Base-by-base conservation (phyloP, 2,329 filamentous ascomycete species). In the Trichoderma gracile region DNA sequence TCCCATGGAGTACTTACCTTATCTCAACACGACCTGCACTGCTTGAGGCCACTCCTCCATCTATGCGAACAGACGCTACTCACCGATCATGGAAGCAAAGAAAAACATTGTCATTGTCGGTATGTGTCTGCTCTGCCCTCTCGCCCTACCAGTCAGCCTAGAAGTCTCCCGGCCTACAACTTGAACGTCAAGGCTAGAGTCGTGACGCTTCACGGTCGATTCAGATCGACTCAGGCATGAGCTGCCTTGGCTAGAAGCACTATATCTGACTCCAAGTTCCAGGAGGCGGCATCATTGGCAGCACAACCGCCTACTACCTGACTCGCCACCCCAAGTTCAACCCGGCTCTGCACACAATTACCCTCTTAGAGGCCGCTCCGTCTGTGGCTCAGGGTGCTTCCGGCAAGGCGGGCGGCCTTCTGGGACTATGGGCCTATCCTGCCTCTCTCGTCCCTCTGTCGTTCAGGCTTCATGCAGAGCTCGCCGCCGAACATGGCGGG, bases 241-340 rank as follows among this genome's bases (percentile, higher is more conserved):
- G 33, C n/a, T 27, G 30, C 30, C n/a, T 19, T 19, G 23, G 49
- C 52, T 52, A 49, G 58, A 3, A 19, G 14, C 47, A 38, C 25
- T 45, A 42, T 52, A 42, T 56, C 63, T 69, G 53, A 64, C 53
- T 43, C 38, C 38, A 23, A 8, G 15, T 25, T 63, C 2, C 66
- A 92, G 93, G 94, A 70, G 94, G 93, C 70, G 94, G 94, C 71
- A 93, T 98, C 68, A 96, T 98, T 71, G 95, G 95, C 72, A 90
- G 88, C 75, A 95, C 92, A 56, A 93, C 91, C 5, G 93, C 94
- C 65, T 98, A 98, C 77, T 98, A 89, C 73, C 82, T 98, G 49
- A 95, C 93, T 2, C 88, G 91, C 68, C 93, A 98, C 75, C 88
- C 91, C 30, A 87, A 85, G 33, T 98, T 91, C 79, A 84, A 95